Base-by-base conservation (phyloP, 257 asterid species). In the Fraxinus anomala region DNA sequence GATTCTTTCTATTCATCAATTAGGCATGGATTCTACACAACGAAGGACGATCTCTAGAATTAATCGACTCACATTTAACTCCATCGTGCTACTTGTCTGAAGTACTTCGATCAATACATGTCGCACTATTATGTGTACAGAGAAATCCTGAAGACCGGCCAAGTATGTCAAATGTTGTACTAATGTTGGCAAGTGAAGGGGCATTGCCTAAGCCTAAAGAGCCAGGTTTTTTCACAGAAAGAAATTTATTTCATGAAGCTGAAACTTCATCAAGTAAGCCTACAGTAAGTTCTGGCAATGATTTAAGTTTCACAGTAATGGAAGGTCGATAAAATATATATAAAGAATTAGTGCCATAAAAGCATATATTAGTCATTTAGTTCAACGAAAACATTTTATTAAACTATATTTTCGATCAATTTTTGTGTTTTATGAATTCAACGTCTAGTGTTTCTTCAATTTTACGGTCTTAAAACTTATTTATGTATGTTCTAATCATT, bases 11-110 rank as follows among this genome's bases (percentile, higher is more conserved):
- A 61, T 33, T 30, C 36, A 12, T 40, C 33, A 6, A 74, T 5
- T 11, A 83, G 86, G 78, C 76, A 6, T 83, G 82, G 84, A 80
- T 76, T 42, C 73, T 83, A 47, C 77, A 83, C 56, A 76, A 76
- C 9, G 75, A 80, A 73, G 84, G 79, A 4, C 77, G 77, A 34
- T 71, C 81, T 23, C 44, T 73, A 76, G 86, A 83, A 24, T 12
- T 73, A 49, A 61, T 76, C 30, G 82, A 80, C 17, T 7, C 24
- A 16, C 31, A 72, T 67, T 21, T 73, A 33, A 7, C 36, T 1
- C 76, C 76, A 37, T 66, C 83, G 30, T 71, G 73, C 49, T 12
- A 76, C 30, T 21, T 44, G 2, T 40, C 76, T 9, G 76, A 83
- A 72, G 21, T 83, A 8, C 6, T 72, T 61, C 61, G 81, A 56